phyloP scores from a whole-genome alignment of 495 filamentous ascomycete species.

The Antarctomyces pellizariae region DNA sequence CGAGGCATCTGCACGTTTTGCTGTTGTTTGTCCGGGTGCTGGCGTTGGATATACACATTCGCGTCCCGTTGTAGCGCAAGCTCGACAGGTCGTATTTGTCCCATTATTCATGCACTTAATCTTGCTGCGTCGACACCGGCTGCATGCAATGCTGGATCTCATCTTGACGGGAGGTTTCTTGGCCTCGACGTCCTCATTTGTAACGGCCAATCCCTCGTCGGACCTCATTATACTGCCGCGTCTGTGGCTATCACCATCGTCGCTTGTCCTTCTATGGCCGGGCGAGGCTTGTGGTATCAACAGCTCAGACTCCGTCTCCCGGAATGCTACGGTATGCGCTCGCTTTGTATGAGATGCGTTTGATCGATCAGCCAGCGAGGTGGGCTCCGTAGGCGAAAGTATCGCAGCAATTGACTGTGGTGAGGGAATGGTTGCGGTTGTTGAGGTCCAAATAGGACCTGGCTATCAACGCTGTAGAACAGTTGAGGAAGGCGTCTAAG shows the following conservation, averaged over 20 bases:
- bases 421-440: conserved; percentile 14
- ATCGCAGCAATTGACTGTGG: conserved; percentile 14
- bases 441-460: conserved; percentile 8
- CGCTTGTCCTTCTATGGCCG: conserved; percentile 2
- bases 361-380: conserved; percentile 3
- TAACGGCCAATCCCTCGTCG: conserved; percentile 10
- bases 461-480: no score
- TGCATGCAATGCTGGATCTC: conserved; percentile 63
- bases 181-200: conserved; percentile 15
- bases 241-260: not conserved
- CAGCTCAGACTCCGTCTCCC: conserved; percentile 6
- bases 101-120: conserved; percentile 64
- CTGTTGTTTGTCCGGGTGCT: conserved; percentile 25
- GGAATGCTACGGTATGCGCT: conserved; percentile 11
- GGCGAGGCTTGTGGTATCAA: conserved; percentile 6
- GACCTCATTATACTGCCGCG: not conserved
- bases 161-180: conserved; percentile 31
- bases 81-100: conserved; percentile 48
- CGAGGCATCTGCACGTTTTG: conserved; percentile 31
- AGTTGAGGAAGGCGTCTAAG: no score
- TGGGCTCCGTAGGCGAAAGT: conserved; percentile 11
- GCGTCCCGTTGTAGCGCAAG: conserved; percentile 50
- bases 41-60: conserved; percentile 55
- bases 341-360: conserved; percentile 11
- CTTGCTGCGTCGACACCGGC: conserved; percentile 56